Base-by-base conservation (phyloP, 1,284 basidiomycete genomes). In the Cerioporus squamosus region DNA sequence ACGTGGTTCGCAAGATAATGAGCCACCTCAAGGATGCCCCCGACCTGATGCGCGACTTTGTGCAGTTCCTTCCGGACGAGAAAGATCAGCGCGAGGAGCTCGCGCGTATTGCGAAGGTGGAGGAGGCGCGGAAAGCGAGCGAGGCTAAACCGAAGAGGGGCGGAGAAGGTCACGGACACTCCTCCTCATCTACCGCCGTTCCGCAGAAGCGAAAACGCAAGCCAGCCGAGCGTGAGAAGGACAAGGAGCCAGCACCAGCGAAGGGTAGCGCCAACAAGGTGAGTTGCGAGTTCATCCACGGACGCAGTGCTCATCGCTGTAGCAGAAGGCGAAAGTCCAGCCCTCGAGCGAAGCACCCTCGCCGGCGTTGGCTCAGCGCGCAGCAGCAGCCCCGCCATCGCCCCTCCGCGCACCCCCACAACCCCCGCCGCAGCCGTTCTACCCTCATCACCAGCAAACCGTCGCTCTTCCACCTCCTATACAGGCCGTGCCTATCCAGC, bases 31-130 rank as follows among this genome's bases (percentile, higher is more conserved):
- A 90, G 66, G 88, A 94, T 67, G 92, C 91, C 1, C 93, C 93
- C 1, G 96, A 98, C 72, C 79, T 98, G 15, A 84, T 95, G 47
- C 87, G 90, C 59, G 96, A 97, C 70, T 97, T 98, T 73, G 89
- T 91, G 63, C 87, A 95, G 63, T 98, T 97, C 76, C 83, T 98
- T 70, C 94, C 95, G 1, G 93, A 91, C 64, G 78, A 80, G 63
- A 78, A 77, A 46, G 79, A 81, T 51, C 76, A 77, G 57, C 69
- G 81, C 49, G 73, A 83, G 20, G 82, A 84, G 59, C 65, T 68
- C 22, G 67, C 65, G 53, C 64, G 65, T 5, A 59, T 68, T 9
- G 65, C 66, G 20, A 69, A 68, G 31, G 44, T 66, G 12, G 66
- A 67, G 40, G 66, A 68, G 38, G 49, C 48, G 10, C 59, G 57